Evolutionary conservation across 495 filamentous ascomycete genomes (phyloP).

Genomic region (Neurospora sp.): DNA sequence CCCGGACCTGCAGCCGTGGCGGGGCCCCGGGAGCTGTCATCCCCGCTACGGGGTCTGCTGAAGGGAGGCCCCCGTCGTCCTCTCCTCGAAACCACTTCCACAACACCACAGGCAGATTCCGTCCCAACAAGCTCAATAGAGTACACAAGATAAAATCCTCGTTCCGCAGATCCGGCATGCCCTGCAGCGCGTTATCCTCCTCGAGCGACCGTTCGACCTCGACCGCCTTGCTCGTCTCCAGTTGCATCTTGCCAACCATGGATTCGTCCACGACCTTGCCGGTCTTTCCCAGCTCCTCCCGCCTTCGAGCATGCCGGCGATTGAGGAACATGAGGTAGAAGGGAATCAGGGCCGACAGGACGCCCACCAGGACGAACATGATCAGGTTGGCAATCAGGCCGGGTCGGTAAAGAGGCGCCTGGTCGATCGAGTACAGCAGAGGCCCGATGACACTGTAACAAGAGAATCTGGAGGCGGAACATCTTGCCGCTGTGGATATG

Average conservation of each 20-base stretch:
- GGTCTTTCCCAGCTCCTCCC: constrained; percentile 34
- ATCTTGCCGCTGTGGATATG: constrained; percentile 45
- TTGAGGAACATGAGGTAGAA: constrained; percentile 41
- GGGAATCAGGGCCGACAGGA: constrained; percentile 28
- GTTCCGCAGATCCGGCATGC: constrained; percentile 44
- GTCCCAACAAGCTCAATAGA: constrained; percentile 18
- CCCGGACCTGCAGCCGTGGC: background rate
- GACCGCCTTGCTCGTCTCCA: constrained; percentile 33
- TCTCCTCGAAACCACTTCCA: background rate
- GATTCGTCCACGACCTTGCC: constrained; percentile 32
- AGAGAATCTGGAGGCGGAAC: constrained; percentile 50
- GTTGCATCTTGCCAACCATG: constrained; percentile 30
- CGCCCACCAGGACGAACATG: constrained; percentile 29
- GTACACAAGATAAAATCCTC: constrained; percentile 53
- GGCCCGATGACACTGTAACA: constrained; percentile 52
- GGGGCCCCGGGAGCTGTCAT: background rate
- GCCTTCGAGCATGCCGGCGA: constrained; percentile 31
- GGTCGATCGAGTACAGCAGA: constrained; percentile 48
- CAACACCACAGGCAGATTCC: background rate
- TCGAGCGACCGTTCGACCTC: constrained; percentile 33
- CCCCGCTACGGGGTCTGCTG: background rate
- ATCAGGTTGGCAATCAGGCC: constrained; percentile 45
- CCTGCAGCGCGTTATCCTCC: constrained; percentile 39
- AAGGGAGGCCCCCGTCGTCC: background rate
- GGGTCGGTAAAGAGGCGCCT: constrained; percentile 47